Conservation (phyloP, 257 asterid genomes). For the Haberlea rhodopensis region DNA sequence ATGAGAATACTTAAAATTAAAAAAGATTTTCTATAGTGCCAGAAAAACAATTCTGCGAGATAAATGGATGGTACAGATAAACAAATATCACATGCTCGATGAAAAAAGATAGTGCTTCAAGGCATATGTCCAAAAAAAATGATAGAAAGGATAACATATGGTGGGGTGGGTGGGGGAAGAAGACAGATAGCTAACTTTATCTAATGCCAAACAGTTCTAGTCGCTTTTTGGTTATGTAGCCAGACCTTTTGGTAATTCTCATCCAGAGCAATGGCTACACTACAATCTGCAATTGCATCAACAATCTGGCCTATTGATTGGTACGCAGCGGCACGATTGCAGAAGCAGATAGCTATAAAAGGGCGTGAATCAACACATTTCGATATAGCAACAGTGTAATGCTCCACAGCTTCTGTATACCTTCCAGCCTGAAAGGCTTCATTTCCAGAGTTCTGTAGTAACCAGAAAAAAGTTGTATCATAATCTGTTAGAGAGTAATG, state of each 20-base stretch:
- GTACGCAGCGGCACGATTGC: conserved; percentile 98
- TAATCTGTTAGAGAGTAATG: neutral
- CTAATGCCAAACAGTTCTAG: conserved; percentile 4
- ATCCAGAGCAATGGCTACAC: conserved; percentile 85
- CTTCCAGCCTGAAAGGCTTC: conserved; percentile 79
- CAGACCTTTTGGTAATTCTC: conserved; percentile 73
- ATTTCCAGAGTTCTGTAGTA: conserved; percentile 78
- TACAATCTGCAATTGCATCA: conserved; percentile 96
- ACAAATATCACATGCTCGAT: neutral
- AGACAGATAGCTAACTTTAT: neutral
- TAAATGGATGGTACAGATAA: neutral
- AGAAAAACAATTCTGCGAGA: too few relatives aligned
- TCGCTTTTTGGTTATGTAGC: conserved; percentile 13
- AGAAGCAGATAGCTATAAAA: conserved; percentile 88
- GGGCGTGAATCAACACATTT: conserved; percentile 74
- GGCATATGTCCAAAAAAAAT: neutral
- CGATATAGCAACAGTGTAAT: conserved; percentile 76
- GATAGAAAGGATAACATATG: neutral
- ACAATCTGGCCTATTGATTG: conserved; percentile 72
- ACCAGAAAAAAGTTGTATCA: conserved; percentile 15
- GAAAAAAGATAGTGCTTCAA: neutral
- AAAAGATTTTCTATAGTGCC: neutral
- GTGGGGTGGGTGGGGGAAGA: too few relatives aligned
- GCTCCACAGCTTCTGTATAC: conserved; percentile 77
- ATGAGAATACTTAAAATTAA: too few relatives aligned